A percentile compares a stretch with the other conserved stretches of the same genome.
phyloP scores from a whole-genome alignment of 2,329 filamentous ascomycete genomes.

The Ophiostoma australiae region DNA sequence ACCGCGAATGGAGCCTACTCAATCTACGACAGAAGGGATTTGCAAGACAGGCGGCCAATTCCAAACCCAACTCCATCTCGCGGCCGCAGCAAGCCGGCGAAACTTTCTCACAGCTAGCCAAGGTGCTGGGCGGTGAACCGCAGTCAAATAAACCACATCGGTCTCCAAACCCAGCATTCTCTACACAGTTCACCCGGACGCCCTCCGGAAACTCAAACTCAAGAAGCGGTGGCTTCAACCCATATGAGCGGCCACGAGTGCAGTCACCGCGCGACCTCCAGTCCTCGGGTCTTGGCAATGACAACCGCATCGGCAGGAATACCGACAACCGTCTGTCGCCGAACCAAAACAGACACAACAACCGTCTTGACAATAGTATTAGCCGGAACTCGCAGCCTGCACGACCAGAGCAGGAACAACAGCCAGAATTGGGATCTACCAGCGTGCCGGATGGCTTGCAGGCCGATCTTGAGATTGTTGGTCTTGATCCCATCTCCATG shows the following conservation, averaged over 20 bases:
- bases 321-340: not conserved
- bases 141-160: not conserved
- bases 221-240: not conserved
- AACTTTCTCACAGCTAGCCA: not conserved
- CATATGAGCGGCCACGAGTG: not conserved
- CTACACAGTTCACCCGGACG: not conserved
- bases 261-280: not conserved
- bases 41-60: not conserved
- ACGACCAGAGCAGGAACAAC: not conserved
- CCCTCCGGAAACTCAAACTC: not conserved
- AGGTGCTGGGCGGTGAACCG: not conserved
- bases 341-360: not conserved
- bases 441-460: not conserved
- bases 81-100: not conserved
- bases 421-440: not conserved
- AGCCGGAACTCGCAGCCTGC: not conserved
- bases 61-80: not conserved
- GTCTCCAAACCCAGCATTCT: not conserved
- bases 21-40: not conserved
- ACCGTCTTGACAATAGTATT: not conserved
- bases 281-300: not conserved
- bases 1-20: slow-evolving; percentile 18
- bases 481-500: not conserved
- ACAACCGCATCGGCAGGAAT: not conserved
- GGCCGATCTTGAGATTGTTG: not conserved